These are phyloP conservation scores for Gloeopeniophorella convolvens DNA, from an alignment of 768 basidiomycete genomes.

Conservation along the genomic window DNA sequence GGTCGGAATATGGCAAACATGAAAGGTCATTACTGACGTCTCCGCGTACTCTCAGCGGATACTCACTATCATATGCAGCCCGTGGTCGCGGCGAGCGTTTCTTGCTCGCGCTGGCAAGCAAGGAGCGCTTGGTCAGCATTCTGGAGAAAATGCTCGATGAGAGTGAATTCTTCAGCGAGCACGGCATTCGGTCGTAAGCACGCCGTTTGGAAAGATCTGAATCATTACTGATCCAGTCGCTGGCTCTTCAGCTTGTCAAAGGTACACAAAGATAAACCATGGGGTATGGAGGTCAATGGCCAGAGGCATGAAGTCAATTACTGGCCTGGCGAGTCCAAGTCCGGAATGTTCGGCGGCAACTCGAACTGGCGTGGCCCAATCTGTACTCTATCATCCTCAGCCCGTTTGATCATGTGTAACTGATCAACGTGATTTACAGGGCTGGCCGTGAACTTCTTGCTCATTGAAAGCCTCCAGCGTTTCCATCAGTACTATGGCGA, in stretches of 20 bases:
- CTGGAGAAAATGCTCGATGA: constrained; percentile 97
- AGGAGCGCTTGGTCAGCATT: constrained; percentile 83
- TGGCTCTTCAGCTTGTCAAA: constrained; percentile 66
- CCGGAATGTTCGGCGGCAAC: constrained; percentile 98
- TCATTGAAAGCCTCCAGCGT: constrained; percentile 93
- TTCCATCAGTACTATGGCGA: constrained; percentile 99
- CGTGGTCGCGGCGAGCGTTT: constrained; percentile 79
- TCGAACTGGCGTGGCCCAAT: constrained; percentile 97
- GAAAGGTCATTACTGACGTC: constrained; percentile 46
- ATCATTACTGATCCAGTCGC: not conserved
- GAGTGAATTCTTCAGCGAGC: constrained; percentile 91
- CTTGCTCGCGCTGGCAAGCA: constrained; percentile 83
- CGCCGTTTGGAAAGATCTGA: not conserved
- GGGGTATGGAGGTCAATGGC: constrained; percentile 92
- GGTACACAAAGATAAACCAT: constrained; percentile 84
- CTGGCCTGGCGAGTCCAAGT: constrained; percentile 97
- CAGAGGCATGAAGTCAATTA: constrained; percentile 89
- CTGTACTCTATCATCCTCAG: constrained; percentile 38
- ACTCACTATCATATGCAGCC: constrained; percentile 23
- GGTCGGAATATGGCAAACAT: constrained; percentile 95
- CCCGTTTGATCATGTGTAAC: not conserved
- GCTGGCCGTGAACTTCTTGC: constrained; percentile 93
- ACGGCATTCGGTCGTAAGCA: constrained; percentile 91
- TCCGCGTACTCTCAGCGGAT: not conserved
- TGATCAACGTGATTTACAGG: constrained; percentile 37